Evolutionary conservation across 2,329 filamentous ascomycete species (phyloP), one percentile per base, ranked within the genome.

Genomic region (Sordariomycetes sp.): DNA sequence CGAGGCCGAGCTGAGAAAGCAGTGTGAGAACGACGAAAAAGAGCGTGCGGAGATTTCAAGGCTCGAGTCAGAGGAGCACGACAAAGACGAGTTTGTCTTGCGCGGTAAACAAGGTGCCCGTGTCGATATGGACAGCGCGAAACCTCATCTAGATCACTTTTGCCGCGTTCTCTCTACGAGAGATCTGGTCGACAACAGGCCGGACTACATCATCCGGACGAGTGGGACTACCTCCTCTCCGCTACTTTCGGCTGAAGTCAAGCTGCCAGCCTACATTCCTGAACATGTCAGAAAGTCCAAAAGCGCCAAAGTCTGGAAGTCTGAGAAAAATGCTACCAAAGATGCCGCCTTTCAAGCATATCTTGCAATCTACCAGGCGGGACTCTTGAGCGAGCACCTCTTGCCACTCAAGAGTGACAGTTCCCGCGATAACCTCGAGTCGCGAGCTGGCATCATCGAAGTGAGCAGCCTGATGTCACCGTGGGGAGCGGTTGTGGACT

Each of bases 271-370:
- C 3, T 85, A 81, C 3, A 73, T 97, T 1, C 78, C 87, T n/a
- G 71, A 76, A 3, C 67, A 76, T 13, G 68, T 90, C 10, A 80
- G 87, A 17, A 71, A 69, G 45, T 74, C 79, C 0, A 63, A 70
- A 24, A 81, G 85, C 55, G 66, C 68, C 32, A 61, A 66, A 39
- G 61, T 67, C n/a, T 96, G 90, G 90, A 68, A 62, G 12, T 87
- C 84, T 0, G 85, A 94, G 64, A 80, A 76, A 58, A 83, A 82
- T 62, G 90, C 90, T 0, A 83, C 76, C 62, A 89, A 87, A 65
- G 92, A 96, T 68, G 89, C 86, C 1, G 87, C 89, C 0, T 94
- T 95, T 60, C 81, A 89, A 64, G 88, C 90, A 1, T 96, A 91
- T 65, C 70, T 80, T 24, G 75, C 75, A 5, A 74, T 97, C 0